Percentiles rank a stretch among this genome's conserved stretches.
Evolutionary conservation across 2,329 filamentous ascomycete species (phyloP).

Genomic region (Aureobasidium sp.): DNA sequence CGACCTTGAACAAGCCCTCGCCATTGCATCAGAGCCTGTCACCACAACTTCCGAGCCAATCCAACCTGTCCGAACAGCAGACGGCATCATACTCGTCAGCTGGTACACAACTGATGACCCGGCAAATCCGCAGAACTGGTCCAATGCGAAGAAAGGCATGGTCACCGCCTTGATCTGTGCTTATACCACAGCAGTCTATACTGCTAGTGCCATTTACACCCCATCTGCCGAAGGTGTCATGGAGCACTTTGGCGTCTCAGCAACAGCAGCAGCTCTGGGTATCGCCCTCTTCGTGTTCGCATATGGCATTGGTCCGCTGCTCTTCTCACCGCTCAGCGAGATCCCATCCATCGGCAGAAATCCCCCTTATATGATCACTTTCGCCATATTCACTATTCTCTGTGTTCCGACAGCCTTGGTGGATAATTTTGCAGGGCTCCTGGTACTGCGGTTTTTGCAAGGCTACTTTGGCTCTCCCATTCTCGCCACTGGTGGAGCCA

Average conservation of each 20-base stretch:
- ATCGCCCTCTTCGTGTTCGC: constrained; percentile 58
- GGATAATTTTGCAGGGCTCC: constrained; percentile 51
- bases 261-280: constrained; percentile 49
- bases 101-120: constrained; percentile 48
- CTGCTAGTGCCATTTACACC: constrained; percentile 44
- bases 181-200: constrained; percentile 36
- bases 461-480: constrained; percentile 62
- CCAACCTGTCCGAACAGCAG: constrained; percentile 34
- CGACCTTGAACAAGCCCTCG: constrained; percentile 8
- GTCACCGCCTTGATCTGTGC: constrained; percentile 35
- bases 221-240: constrained; percentile 42
- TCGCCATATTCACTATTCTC: constrained; percentile 62
- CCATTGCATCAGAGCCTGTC: constrained; percentile 15
- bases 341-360: constrained; percentile 61
- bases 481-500: constrained; percentile 51
- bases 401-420: constrained; percentile 58
- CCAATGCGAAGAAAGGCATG: constrained; percentile 35
- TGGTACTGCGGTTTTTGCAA: constrained; percentile 56
- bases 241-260: constrained; percentile 46
- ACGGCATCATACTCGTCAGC: constrained; percentile 48
- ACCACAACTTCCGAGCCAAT: constrained; percentile 15
- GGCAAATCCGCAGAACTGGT: constrained; percentile 53
- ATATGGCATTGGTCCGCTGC: constrained; percentile 48
- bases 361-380: constrained; percentile 60
- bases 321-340: constrained; percentile 62